Conservation (phyloP, 1,284 basidiomycete species). For the Heterobasidion annosum region DNA sequence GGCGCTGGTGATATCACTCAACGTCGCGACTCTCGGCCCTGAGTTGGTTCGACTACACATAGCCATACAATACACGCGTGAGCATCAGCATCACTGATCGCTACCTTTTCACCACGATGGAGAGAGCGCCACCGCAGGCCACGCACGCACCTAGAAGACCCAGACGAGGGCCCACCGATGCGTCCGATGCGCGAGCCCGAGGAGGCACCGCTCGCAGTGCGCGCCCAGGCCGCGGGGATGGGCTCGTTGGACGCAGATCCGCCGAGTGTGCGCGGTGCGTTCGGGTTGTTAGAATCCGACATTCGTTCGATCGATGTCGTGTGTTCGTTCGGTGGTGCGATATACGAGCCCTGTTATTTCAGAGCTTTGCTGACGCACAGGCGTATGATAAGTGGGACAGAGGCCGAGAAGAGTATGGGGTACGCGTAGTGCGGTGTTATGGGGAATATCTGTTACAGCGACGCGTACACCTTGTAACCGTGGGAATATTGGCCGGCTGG, state of each 20-base stretch:
- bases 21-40: constrained; percentile 5
- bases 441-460: no score
- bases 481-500: no score
- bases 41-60: neutral
- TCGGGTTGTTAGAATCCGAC: constrained; percentile 24
- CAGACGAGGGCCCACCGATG: constrained; percentile 14
- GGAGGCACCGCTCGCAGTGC: constrained; percentile 21
- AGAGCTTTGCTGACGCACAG: no score
- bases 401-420: no score
- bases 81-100: constrained; percentile 8
- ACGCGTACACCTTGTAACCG: no score
- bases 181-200: constrained; percentile 15
- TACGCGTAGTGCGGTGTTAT: no score
- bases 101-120: neutral
- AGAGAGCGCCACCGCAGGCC: neutral
- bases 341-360: neutral
- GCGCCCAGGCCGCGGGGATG: constrained; percentile 36
- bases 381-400: no score
- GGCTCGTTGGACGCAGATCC: constrained; percentile 26
- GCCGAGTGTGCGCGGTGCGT: constrained; percentile 30
- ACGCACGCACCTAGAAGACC: constrained; percentile 14
- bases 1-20: constrained; percentile 9
- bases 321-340: neutral
- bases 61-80: no score
- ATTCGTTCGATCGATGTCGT: constrained; percentile 18